Conservation (phyloP, 1,284 basidiomycete species). For the Leccinum subrobustum region DNA sequence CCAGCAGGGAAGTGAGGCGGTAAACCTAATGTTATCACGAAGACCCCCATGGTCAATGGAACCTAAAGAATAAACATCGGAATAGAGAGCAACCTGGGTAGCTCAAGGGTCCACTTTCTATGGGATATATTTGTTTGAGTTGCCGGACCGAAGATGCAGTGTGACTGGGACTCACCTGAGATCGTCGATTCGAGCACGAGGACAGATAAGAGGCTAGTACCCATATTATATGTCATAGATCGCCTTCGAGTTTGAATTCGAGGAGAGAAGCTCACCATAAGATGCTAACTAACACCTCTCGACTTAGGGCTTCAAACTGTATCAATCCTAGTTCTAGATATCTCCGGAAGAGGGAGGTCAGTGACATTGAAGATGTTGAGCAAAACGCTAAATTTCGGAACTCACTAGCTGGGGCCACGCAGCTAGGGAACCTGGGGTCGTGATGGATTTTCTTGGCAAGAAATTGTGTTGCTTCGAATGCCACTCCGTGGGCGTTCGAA, state of each 20-base stretch:
- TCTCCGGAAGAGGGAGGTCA: neutral
- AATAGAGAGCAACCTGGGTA: neutral
- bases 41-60: neutral
- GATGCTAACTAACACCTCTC: neutral
- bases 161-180: neutral
- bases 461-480: neutral
- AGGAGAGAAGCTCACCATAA: neutral
- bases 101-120: neutral
- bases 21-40: neutral
- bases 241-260: neutral
- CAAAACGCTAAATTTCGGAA: neutral
- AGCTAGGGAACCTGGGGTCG: neutral
- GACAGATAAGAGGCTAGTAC: neutral
- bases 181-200: neutral
- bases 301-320: too few relatives aligned
- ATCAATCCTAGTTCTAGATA: neutral
- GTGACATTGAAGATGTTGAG: neutral
- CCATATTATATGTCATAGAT: neutral
- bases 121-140: neutral
- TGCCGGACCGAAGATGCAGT: neutral
- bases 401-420: neutral
- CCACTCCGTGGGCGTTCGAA: neutral
- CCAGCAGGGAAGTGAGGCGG: neutral
- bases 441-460: neutral
- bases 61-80: neutral